Conservation (phyloP, 208 protist genomes). For the Leishmania arabica region DNA sequence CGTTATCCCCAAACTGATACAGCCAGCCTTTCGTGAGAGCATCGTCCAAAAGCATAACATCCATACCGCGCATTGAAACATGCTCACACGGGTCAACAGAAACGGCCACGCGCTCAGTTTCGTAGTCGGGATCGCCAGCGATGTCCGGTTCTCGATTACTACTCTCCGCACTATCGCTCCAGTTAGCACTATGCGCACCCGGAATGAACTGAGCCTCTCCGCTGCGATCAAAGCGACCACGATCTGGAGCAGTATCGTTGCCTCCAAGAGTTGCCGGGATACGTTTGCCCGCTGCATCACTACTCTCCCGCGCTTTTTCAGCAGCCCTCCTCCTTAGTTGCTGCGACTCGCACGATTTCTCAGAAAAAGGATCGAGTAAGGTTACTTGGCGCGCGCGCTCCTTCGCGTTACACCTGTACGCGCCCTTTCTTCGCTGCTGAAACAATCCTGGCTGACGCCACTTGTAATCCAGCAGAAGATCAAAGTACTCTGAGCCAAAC, state of each 20-base stretch:
- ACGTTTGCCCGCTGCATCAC: conserved; percentile 26
- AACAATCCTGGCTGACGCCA: conserved; percentile 58
- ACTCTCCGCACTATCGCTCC: conserved; percentile 12
- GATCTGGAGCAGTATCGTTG: background rate
- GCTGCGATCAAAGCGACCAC: conserved; percentile 39
- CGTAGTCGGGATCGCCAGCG: conserved; percentile 27
- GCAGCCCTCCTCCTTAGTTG: conserved; percentile 41
- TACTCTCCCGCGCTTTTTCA: conserved; percentile 39
- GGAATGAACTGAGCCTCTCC: conserved; percentile 81
- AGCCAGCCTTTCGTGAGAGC: conserved; percentile 74
- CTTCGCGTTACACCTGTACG: conserved; percentile 63
- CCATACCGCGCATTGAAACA: conserved; percentile 79
- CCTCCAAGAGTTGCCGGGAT: background rate
- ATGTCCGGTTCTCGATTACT: conserved; percentile 11
- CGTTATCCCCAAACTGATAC: conserved; percentile 48
- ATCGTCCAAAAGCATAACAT: conserved; percentile 87
- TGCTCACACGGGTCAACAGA: conserved; percentile 63
- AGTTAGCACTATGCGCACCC: conserved; percentile 15
- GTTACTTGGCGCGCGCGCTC: conserved; percentile 68
- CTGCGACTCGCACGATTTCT: conserved; percentile 54
- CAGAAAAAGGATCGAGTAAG: conserved; percentile 82
- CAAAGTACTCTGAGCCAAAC: conserved; percentile 87
- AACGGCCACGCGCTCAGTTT: conserved; percentile 31
- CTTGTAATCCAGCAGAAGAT: conserved; percentile 83
- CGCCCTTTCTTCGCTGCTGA: conserved; percentile 19